These are phyloP conservation scores for Ganoderma resinaceum DNA, from an alignment of 1,284 basidiomycete species.

Conservation along the genomic window DNA sequence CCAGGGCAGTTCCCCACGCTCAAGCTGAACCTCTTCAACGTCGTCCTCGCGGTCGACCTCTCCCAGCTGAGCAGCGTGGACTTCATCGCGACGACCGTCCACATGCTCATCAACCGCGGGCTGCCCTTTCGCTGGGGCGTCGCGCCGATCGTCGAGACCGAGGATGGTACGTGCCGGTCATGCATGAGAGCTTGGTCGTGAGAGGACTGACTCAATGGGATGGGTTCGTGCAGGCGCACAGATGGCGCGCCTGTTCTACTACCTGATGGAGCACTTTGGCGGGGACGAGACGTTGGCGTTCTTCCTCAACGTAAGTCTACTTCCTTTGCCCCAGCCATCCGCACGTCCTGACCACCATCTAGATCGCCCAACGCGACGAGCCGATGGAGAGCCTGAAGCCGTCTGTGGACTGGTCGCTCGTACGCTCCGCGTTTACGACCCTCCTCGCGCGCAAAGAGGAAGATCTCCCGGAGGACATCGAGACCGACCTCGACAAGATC, in stretches of 20 bases:
- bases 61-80: constrained; percentile 65
- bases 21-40: constrained; percentile 81
- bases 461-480: constrained; percentile 37
- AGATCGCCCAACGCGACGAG: constrained; percentile 48
- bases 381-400: constrained; percentile 42
- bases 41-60: constrained; percentile 82
- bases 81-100: constrained; percentile 69
- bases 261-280: constrained; percentile 71
- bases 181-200: neutral
- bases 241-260: constrained; percentile 79
- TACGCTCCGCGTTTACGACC: constrained; percentile 52
- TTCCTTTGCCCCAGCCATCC: neutral
- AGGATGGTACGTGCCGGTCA: constrained; percentile 53
- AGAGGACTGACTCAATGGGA: neutral
- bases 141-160: constrained; percentile 73
- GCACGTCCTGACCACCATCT: neutral
- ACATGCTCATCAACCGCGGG: constrained; percentile 72
- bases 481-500: constrained; percentile 50
- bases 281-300: constrained; percentile 67
- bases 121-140: constrained; percentile 86
- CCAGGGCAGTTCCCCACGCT: constrained; percentile 81
- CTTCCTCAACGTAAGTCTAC: constrained; percentile 56
- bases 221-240: constrained; percentile 53
- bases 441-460: constrained; percentile 38
- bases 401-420: constrained; percentile 52